Evolutionary conservation across 257 asterid genomes (phyloP).

Genomic region (Scutellaria galericulata): DNA sequence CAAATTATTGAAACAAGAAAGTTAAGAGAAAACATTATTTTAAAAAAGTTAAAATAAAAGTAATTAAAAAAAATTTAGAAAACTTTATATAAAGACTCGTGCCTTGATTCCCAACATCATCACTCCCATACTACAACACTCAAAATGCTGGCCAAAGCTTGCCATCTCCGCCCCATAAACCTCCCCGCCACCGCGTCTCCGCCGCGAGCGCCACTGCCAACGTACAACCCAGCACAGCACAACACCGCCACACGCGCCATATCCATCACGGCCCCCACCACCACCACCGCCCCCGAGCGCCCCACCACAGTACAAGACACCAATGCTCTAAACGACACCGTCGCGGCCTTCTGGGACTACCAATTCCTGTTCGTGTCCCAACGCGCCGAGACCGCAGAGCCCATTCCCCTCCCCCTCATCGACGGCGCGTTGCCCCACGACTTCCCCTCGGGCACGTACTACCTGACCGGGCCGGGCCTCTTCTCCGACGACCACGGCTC

Average conservation of each 20-base stretch:
- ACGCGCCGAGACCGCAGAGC: conserved; percentile 72
- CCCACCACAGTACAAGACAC: conserved; percentile 26
- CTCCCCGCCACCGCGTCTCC: conserved; percentile 45
- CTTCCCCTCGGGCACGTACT: conserved; percentile 86
- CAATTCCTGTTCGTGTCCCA: conserved; percentile 89
- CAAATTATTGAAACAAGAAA: too few relatives aligned
- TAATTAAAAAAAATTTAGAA: background rate
- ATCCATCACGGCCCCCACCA: conserved; percentile 57
- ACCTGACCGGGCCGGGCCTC: conserved; percentile 89
- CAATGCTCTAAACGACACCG: conserved; percentile 52
- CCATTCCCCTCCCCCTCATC: conserved; percentile 69
- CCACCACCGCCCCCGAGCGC: conserved; percentile 41
- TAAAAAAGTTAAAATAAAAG: background rate
- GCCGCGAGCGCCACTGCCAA: conserved; percentile 48
- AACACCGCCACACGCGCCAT: conserved; percentile 57
- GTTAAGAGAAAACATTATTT: too few relatives aligned
- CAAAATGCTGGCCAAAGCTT: conserved; percentile 77
- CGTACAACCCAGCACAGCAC: conserved; percentile 49
- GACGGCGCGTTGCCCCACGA: conserved; percentile 81
- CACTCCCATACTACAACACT: conserved; percentile 18
- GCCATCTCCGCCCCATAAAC: conserved; percentile 58
- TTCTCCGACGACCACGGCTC: conserved; percentile 95
- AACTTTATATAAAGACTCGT: conserved; percentile 26
- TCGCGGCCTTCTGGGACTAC: conserved; percentile 86
- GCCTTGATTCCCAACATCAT: background rate